Base-by-base conservation (phyloP, 345 rosid species). In the Eucalyptus polyanthemos region DNA sequence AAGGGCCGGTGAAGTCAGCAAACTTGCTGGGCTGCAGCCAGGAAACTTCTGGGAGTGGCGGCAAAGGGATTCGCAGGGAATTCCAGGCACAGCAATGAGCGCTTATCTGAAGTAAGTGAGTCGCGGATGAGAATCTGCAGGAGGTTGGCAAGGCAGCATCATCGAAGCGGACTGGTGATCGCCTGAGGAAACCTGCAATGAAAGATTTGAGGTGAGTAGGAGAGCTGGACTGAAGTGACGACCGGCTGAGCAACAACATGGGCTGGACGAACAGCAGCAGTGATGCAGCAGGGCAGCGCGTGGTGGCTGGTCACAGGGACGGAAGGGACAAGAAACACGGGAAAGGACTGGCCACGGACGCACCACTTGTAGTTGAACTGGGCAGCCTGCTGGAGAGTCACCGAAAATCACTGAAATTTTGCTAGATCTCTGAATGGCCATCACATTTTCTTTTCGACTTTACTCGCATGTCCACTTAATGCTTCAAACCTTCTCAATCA, bases 81-180 rank as follows among this genome's bases (percentile, higher is more conserved):
- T 31, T 67, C 80, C 40, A 15, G 40, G 80, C 42, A 67, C 80
- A 8, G 11, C 40, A 31, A 12, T 4, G 80, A 67, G 22, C 12
- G 34, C 69, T 29, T 5, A 62, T 29, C 17, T 62, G 69, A 62
- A 62, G 67, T 60, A 27, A 60, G 67, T 25, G 15, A 58, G 69
- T 62, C 0, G 40, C 0, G 2, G 1, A 34, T 14, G 11, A 67
- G 76, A 67, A 67, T n/a, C 21, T n/a, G 40, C 22, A 15, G 76
- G 40, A 67, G 40, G 37, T n/a, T 67, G 76, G 1, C 0, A 0
- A 67, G 40, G 76, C 40, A 67, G 1, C 0, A 1, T 0, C 2
- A 1, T 34, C 2, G 10, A n/a, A 67, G 6, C 2, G 40, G 76
- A 67, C 40, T 67, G 76, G 76, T 2, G 76, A n/a, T 67, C 6